These are phyloP conservation scores for Neurospora africana DNA, from an alignment of 495 filamentous ascomycete species.

Conservation along the genomic window DNA sequence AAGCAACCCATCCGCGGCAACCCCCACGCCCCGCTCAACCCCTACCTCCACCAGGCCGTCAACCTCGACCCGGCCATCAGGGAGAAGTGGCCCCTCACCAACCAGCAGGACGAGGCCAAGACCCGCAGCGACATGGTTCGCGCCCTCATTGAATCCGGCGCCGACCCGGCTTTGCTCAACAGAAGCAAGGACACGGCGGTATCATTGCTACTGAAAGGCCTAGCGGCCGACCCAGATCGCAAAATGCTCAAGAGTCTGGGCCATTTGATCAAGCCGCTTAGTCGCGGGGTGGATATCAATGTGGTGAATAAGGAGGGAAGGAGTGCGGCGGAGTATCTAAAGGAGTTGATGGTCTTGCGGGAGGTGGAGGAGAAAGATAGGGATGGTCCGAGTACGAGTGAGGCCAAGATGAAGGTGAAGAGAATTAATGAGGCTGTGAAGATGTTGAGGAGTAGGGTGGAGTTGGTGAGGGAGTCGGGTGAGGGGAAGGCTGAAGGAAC, in stretches of 20 bases:
- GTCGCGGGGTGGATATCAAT: constrained; percentile 2
- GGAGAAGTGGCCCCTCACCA: not conserved
- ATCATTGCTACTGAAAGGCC: not conserved
- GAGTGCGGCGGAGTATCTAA: not conserved
- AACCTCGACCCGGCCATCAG: not conserved
- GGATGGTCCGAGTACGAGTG: not conserved
- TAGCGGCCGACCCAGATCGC: not conserved
- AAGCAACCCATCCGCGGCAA: constrained; percentile 3
- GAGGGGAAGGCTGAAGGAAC: not conserved
- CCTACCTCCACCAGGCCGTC: constrained; percentile 2
- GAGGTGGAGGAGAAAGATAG: not conserved
- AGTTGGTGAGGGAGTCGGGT: not conserved
- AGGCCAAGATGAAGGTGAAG: not conserved
- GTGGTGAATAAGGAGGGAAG: not conserved
- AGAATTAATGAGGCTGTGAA: not conserved
- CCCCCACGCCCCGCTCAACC: not conserved
- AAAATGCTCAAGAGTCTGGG: not conserved
- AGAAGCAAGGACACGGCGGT: not conserved
- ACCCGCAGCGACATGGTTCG: not conserved
- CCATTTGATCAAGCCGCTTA: constrained; percentile 1
- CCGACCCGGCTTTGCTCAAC: not conserved
- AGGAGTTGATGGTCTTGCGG: not conserved
- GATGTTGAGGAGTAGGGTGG: not conserved
- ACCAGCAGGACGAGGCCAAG: not conserved
- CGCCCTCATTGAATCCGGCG: constrained; percentile 2